These are phyloP conservation scores for Candida xyloterini DNA, from an alignment of 805 yeast species.

Conservation along the genomic window DNA sequence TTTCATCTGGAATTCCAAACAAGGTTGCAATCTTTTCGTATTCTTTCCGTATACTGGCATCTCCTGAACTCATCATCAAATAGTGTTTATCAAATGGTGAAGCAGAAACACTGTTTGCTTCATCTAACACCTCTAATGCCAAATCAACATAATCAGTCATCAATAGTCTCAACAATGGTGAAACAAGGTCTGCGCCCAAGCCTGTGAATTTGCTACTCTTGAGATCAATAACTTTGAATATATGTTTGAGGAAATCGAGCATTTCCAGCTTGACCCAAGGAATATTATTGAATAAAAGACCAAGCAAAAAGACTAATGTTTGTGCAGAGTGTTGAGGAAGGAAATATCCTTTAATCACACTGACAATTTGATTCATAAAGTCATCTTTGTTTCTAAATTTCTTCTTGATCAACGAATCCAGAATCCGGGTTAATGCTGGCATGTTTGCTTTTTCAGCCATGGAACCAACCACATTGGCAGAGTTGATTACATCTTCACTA, in stretches of 20 bases:
- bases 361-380: conserved; percentile 75
- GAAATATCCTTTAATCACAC: conserved; percentile 62
- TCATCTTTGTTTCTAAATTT: conserved; percentile 89
- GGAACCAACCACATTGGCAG: conserved; percentile 54
- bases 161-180: conserved; percentile 77
- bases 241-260: conserved; percentile 66
- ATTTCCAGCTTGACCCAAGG: conserved; percentile 81
- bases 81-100: conserved; percentile 89
- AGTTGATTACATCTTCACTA: conserved; percentile 45
- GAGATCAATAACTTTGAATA: conserved; percentile 76
- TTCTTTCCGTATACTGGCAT: conserved; percentile 69
- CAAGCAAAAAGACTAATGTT: conserved; percentile 69
- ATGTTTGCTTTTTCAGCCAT: conserved; percentile 59
- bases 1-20: conserved; percentile 91
- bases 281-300: conserved; percentile 71
- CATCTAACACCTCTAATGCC: conserved; percentile 88
- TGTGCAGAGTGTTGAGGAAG: conserved; percentile 76
- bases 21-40: conserved; percentile 83
- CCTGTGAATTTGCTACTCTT: conserved; percentile 77
- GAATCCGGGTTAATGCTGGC: conserved; percentile 59
- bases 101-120: conserved; percentile 80
- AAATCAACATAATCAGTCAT: conserved; percentile 85
- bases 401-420: conserved; percentile 71
- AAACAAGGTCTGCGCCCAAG: conserved; percentile 90
- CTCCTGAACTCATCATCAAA: conserved; percentile 87